Evolutionary conservation across 192 early-diverging fungal genomes (phyloP).

Genomic region (Entomortierella beljakovae): DNA sequence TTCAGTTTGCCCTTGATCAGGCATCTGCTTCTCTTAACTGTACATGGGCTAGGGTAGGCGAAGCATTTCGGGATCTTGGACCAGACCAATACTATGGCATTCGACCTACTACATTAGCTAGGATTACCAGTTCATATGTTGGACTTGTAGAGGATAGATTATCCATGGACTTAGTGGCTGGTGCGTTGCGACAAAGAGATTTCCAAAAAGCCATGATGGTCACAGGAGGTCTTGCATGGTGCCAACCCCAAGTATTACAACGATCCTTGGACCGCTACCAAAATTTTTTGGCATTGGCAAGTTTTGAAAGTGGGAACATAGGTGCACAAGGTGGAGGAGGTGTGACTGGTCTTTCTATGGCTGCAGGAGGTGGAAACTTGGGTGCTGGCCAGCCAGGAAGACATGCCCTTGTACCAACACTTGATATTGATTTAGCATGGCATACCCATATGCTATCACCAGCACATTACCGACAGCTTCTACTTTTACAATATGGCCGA

Average conservation of each 20-base stretch:
- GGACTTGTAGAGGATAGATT: conserved; percentile 36
- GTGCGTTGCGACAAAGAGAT: conserved; percentile 43
- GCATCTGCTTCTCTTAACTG: conserved; percentile 43
- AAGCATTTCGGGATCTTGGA: conserved; percentile 46
- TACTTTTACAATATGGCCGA: conserved; percentile 52
- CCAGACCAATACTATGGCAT: conserved; percentile 50
- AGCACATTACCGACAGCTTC: conserved; percentile 63
- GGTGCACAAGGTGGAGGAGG: conserved; percentile 8
- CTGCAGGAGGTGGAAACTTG: conserved; percentile 22
- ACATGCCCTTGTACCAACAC: conserved; percentile 65
- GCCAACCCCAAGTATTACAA: conserved; percentile 43
- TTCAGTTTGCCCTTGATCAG: conserved; percentile 45
- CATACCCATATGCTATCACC: conserved; percentile 76
- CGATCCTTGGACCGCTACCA: conserved; percentile 37
- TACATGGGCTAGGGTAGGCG: conserved; percentile 42
- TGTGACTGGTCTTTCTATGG: conserved; percentile 6
- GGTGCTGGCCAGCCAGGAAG: conserved; percentile 17
- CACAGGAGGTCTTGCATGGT: conserved; percentile 48
- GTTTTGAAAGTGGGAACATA: conserved; percentile 25
- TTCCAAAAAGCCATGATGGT: conserved; percentile 57
- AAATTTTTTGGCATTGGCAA: conserved; percentile 37
- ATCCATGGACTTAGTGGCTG: conserved; percentile 40
- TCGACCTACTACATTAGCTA: conserved; percentile 36
- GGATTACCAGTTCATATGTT: conserved; percentile 44
- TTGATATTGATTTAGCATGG: conserved; percentile 78